Conservation (phyloP, 306 rosid genomes). For the Prosopis cineraria region DNA sequence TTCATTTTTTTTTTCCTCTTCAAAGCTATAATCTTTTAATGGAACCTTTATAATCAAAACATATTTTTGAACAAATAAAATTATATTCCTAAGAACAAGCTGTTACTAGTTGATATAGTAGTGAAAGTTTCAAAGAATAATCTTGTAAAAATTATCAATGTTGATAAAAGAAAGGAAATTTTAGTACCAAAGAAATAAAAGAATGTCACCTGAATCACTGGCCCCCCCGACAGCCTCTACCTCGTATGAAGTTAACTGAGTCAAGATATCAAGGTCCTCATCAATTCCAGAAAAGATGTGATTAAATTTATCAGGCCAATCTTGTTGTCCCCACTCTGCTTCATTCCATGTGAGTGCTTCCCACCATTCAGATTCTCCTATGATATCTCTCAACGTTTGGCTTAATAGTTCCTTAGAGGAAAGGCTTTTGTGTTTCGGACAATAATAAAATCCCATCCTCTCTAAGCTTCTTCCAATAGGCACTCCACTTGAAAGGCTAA, state of each 20-base stretch:
- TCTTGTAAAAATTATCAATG: neutral
- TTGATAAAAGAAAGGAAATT: neutral
- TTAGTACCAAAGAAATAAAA: neutral
- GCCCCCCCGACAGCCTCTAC: no score
- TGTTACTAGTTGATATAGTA: no score
- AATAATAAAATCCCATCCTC: neutral
- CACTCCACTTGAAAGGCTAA: neutral
- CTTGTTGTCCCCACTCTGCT: neutral
- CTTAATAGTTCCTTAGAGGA: neutral
- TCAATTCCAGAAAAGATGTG: neutral
- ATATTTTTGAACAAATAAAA: neutral
- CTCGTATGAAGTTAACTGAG: neutral
- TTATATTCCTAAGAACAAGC: neutral
- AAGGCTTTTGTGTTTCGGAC: neutral
- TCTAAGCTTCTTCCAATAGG: neutral
- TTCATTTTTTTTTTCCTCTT: neutral
- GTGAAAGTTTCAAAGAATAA: no score
- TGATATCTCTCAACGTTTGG: neutral
- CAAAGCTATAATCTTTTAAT: neutral
- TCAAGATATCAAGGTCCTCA: neutral
- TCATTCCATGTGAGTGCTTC: neutral
- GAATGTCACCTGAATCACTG: neutral
- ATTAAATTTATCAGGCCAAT: neutral
- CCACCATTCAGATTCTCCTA: conserved; percentile 24
- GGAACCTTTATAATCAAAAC: neutral